Evolutionary conservation across 352 stramenopile species (phyloP), one percentile per base, ranked within the genome.

Genomic region (Phytophthora pini): DNA sequence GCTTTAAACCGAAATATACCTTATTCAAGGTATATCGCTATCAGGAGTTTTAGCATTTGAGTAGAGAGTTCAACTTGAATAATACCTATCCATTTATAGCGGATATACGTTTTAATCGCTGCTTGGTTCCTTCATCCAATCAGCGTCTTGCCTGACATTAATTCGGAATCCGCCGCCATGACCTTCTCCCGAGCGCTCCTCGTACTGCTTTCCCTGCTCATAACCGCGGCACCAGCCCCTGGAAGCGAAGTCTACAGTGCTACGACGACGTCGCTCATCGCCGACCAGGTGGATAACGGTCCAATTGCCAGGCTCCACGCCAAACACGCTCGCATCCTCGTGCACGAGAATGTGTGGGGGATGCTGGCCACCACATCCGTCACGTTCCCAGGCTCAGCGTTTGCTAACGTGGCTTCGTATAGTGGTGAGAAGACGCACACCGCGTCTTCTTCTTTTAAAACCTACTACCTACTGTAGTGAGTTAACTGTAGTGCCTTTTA

Each of bases 331-430:
- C 80, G 82, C 5, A 70, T 80, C 36, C 63, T 92, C 11, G 82
- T 92, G 50, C 79, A 88, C 43, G 54, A 70, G 39, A 89, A 89
- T 46, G 70, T 67, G 15, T 92, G 82, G 82, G 78, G 68, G 12
- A 85, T 80, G 13, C 77, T 92, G 55, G 73, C 80, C 27, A 92
- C 82, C 3, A 74, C 80, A 26, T 90, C 80, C 24, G 64, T 80
- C 43, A 56, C 79, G 17, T 87, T 85, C 41, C 41, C 75, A 8
- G 80, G 82, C 39, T 49, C 72, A 5, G 76, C 82, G 5, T 88
- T 74, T 53, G 79, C 56, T 56, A 84, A 86, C 58, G 60, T 89
- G 40, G 73, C 86, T 8, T 92, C 82, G 4, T 92, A 85, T 65
- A 89, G 80, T 49, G 82, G 82, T 89, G 52, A 39, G 68, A 62